A percentile compares a stretch with the other conserved stretches of the same genome.
Conservation (phyloP, 2,329 filamentous ascomycete genomes). For the Xylariaceae sp. region DNA sequence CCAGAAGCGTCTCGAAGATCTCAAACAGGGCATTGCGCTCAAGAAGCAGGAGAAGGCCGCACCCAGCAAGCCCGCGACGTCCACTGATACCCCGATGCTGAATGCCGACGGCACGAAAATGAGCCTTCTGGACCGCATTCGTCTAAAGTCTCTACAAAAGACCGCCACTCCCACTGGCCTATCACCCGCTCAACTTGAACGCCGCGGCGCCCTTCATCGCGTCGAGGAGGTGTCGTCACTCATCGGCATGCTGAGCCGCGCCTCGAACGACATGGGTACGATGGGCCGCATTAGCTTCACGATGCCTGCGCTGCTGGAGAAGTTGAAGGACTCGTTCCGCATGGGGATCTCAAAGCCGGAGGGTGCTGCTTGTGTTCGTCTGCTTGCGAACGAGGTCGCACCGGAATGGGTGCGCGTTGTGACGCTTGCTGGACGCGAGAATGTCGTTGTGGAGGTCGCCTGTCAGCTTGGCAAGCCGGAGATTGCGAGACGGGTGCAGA, state of each 20-base stretch:
- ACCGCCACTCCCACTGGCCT: conserved; percentile 41
- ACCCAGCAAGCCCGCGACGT: conserved; percentile 29
- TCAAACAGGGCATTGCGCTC: conserved; percentile 56
- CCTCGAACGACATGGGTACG: conserved; percentile 37
- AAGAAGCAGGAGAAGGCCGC: conserved; percentile 45
- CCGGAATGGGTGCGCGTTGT: conserved; percentile 53
- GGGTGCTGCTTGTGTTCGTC: conserved; percentile 43
- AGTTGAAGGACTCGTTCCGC: conserved; percentile 62
- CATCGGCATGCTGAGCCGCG: conserved; percentile 58
- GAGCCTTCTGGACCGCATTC: conserved; percentile 70
- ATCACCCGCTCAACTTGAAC: conserved; percentile 51
- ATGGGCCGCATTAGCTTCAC: conserved; percentile 59
- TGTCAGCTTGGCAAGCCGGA: conserved; percentile 32
- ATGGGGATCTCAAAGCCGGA: conserved; percentile 51
- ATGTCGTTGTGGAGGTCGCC: conserved; percentile 50
- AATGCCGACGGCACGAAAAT: conserved; percentile 50
- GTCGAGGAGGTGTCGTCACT: conserved; percentile 64
- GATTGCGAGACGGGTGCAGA: conserved; percentile 31
- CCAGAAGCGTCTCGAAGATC: conserved; percentile 61
- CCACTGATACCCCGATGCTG: conserved; percentile 28
- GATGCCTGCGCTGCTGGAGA: conserved; percentile 57
- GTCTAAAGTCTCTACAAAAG: conserved; percentile 60
- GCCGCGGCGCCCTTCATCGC: conserved; percentile 60
- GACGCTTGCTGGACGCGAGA: conserved; percentile 48
- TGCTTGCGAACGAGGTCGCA: conserved; percentile 51